Percentiles rank a stretch among this genome's conserved stretches.
Conservation (phyloP, 768 basidiomycete genomes). For the Rhodosporidiobolus sp. region DNA sequence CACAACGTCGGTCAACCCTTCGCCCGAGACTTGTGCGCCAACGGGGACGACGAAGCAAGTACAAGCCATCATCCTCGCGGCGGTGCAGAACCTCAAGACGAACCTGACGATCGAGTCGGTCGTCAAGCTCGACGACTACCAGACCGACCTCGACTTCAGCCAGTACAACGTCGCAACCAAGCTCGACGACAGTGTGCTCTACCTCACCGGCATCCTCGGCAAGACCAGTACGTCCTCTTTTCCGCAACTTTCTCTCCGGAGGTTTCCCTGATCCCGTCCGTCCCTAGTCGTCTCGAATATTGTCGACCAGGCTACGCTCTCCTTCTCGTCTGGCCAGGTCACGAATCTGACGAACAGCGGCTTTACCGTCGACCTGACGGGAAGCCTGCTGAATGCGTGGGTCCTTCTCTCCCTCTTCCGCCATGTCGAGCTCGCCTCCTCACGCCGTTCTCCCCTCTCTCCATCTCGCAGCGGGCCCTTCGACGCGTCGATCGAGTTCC, state of each 20-base stretch:
- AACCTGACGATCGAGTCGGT: conserved; percentile 58
- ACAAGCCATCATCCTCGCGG: conserved; percentile 60
- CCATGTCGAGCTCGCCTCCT: conserved; percentile 49
- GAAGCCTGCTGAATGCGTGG: conserved; percentile 16
- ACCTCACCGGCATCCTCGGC: conserved; percentile 68
- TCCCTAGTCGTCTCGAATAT: conserved; percentile 45
- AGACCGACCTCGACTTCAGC: conserved; percentile 59
- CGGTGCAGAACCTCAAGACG: conserved; percentile 58
- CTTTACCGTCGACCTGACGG: conserved; percentile 60
- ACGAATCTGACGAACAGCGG: conserved; percentile 59
- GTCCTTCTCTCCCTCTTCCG: neutral
- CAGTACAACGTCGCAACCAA: conserved; percentile 60
- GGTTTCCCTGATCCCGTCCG: conserved; percentile 53
- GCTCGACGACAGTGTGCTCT: conserved; percentile 64
- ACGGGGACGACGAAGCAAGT: conserved; percentile 63
- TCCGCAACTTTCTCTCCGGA: neutral
- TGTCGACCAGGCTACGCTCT: conserved; percentile 59
- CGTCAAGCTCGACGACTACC: conserved; percentile 64
- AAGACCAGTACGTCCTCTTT: conserved; percentile 52
- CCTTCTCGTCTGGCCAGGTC: conserved; percentile 62
- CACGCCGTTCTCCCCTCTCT: conserved; percentile 44
- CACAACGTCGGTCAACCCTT: conserved; percentile 51
- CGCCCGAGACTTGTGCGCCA: conserved; percentile 57
- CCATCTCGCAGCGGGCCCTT: conserved; percentile 65
- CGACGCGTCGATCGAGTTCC: conserved; percentile 65